Evolutionary conservation across 805 yeast species (phyloP).

Genomic region (Candida andamanensis): DNA sequence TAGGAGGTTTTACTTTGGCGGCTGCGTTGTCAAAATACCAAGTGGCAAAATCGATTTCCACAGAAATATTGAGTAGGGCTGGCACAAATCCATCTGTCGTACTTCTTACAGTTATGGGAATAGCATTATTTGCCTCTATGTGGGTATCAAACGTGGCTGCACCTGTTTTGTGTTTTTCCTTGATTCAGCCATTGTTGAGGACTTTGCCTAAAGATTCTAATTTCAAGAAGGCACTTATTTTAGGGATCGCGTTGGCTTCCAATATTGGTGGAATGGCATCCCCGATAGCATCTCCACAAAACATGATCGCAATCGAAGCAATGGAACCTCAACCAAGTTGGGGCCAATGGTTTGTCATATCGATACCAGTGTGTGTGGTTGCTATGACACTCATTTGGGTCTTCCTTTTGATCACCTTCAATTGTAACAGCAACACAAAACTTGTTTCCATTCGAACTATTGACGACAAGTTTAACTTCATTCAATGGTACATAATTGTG

Average conservation of each 20-base stretch:
- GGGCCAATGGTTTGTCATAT: conserved; percentile 54
- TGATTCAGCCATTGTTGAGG: conserved; percentile 45
- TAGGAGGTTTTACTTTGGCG: conserved; percentile 53
- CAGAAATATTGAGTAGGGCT: conserved; percentile 45
- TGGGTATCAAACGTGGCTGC: conserved; percentile 58
- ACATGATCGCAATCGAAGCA: conserved; percentile 49
- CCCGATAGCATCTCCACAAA: conserved; percentile 53
- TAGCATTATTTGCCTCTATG: conserved; percentile 49
- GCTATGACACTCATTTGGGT: conserved; percentile 41
- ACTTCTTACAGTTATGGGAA: conserved; percentile 45
- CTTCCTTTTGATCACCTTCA: conserved; percentile 51
- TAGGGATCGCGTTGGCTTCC: conserved; percentile 48
- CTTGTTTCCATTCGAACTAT: conserved; percentile 55
- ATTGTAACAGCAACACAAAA: conserved; percentile 41
- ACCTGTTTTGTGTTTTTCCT: conserved; percentile 49
- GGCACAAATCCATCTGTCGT: conserved; percentile 48
- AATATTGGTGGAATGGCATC: conserved; percentile 53
- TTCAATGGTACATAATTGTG: conserved; percentile 69
- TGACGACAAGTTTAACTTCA: conserved; percentile 60
- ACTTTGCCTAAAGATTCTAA: conserved; percentile 38
- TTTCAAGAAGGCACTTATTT: conserved; percentile 36
- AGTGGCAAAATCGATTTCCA: conserved; percentile 45
- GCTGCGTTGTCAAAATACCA: conserved; percentile 52
- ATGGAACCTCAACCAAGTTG: conserved; percentile 50
- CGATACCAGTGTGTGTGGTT: conserved; percentile 42